phyloP scores from a whole-genome alignment of 495 filamentous ascomycete species.

The Tuber umbilicatum region DNA sequence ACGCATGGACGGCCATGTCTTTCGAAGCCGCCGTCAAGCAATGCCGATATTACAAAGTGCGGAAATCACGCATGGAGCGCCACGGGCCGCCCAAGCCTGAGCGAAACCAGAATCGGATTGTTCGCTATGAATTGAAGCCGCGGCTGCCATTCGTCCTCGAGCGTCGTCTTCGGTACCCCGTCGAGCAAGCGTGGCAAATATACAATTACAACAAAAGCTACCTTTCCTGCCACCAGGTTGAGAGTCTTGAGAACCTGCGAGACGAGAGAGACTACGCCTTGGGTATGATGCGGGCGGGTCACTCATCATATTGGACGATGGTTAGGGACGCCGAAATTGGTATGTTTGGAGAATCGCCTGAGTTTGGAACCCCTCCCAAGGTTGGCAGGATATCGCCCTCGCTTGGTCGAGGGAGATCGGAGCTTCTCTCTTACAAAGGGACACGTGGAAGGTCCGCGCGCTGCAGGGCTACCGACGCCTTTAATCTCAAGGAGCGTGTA shows the following conservation, averaged over 20 bases:
- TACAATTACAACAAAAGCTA: background rate
- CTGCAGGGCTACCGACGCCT: background rate
- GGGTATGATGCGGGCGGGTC: background rate
- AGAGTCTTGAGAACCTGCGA: background rate
- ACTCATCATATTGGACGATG: background rate
- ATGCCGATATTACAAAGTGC: accelerated
- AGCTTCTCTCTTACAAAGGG: background rate
- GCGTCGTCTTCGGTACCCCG: background rate
- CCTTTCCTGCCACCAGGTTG: background rate
- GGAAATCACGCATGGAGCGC: accelerated
- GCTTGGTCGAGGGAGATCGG: background rate
- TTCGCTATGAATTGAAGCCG: background rate
- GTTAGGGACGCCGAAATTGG: background rate
- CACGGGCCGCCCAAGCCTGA: accelerated
- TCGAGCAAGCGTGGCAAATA: background rate
- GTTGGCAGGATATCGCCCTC: background rate
- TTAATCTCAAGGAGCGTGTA: accelerated
- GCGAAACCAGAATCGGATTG: background rate
- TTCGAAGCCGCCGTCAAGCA: background rate
- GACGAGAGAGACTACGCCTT: background rate
- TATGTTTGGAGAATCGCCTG: background rate
- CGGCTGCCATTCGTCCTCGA: background rate
- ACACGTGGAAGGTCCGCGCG: background rate
- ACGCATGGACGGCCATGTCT: background rate
- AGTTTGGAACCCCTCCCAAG: background rate